Evolutionary conservation across 768 basidiomycete genomes (phyloP), one percentile per base, ranked within the genome.

Genomic region (Kwoniella pini): DNA sequence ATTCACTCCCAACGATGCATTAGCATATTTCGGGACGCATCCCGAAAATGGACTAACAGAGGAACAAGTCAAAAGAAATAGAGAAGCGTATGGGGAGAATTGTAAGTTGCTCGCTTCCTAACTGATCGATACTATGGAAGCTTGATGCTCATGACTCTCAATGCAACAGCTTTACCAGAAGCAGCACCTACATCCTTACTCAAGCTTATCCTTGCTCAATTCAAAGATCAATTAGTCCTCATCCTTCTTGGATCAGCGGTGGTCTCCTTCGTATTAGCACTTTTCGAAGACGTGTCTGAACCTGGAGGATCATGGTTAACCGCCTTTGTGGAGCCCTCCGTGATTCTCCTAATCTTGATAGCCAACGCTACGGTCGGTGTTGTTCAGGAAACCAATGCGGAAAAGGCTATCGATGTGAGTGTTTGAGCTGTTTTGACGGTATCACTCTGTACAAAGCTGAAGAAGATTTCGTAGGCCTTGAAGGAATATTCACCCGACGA

Each of bases 281-380:
- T 95, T 30, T 82, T 98, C 57, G 95, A 99, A 73, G 86, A 88
- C 59, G 82, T 85, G 1, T 83, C 85, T 12, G 86, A 85, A 59
- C 86, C 58, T 83, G 82, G 58, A 81, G 77, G 75, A 62, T 71
- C 86, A 62, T 83, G 85, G 67, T 71, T 75, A 42, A 87, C 90
- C 33, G 94, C 93, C 24, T 97, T 97, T 68, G 94, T 99, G 36
- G 95, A 99, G 77, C 95, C 95, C 4, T 71, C 87, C 2, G 95
- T 98, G 66, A 99, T 99, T 74, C 83, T 98, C 24, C 86, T 97
- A 69, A 98, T 99, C 73, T 85, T 99, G 53, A 82, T 98, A 36
- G 93, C 94, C 45, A 99, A 99, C 70, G 95, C 95, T n/a, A 84
- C 91, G 21, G 95, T 99, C 55, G 95, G 95, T 62, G 95, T 99